These are phyloP conservation scores for Luffa aegyptiaca DNA, from an alignment of 306 rosid genomes.

Conservation along the genomic window DNA sequence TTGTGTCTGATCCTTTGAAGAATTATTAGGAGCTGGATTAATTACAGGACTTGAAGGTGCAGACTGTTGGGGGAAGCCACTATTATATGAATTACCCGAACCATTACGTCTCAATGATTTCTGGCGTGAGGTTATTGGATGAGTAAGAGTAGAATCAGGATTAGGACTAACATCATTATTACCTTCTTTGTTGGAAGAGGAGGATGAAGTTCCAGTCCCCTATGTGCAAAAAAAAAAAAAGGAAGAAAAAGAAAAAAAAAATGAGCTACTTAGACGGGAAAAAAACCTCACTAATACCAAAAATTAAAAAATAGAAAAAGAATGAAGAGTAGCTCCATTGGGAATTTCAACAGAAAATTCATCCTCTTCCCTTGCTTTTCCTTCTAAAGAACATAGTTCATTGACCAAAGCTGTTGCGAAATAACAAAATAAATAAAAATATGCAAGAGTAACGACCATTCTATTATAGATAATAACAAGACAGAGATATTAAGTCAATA, in stretches of 20 bases:
- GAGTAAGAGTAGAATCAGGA: slow-evolving; percentile 25
- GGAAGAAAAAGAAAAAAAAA: slow-evolving; percentile 20
- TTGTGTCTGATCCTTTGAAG: slow-evolving; percentile 44
- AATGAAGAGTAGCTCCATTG: not conserved
- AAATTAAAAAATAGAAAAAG: not conserved
- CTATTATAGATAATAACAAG: not conserved
- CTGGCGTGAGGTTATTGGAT: slow-evolving; percentile 29
- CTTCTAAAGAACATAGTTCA: not conserved
- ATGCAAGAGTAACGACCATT: not conserved
- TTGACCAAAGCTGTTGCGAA: not conserved
- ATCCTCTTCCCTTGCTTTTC: not conserved
- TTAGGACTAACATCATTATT: slow-evolving; percentile 10
- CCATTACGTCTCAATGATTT: slow-evolving; percentile 34
- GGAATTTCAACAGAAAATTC: not conserved
- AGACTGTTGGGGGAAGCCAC: slow-evolving; percentile 38
- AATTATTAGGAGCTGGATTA: slow-evolving; percentile 31
- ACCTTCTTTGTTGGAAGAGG: slow-evolving; percentile 41
- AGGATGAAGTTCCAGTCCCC: slow-evolving; percentile 36
- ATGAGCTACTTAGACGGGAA: slow-evolving; percentile 13
- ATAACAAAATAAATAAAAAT: not conserved
- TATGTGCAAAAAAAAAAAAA: slow-evolving; percentile 22
- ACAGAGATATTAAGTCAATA: not conserved
- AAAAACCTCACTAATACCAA: not conserved
- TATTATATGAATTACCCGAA: slow-evolving; percentile 36
- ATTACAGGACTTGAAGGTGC: slow-evolving; percentile 23